Base-by-base conservation (phyloP, 2,329 filamentous ascomycete species). In the Monilinia laxa region DNA sequence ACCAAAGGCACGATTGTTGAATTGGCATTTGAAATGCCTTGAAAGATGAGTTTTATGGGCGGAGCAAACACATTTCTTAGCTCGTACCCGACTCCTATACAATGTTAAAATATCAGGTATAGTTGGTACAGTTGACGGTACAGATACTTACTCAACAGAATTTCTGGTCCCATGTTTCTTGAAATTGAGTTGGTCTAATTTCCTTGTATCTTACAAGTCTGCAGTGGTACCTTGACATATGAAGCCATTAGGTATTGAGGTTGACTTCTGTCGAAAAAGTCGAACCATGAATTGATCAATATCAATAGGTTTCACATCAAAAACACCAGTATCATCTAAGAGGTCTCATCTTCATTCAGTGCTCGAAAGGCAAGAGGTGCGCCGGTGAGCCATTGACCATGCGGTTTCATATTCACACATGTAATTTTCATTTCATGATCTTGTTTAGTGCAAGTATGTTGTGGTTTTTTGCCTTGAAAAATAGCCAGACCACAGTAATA, bases 121-220 rank as follows among this genome's bases (percentile, higher is more conserved):
- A 40, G 12, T 35, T 3, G 31, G 16, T 18, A 6, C 23, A 56
- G 35, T 23, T 9, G 1, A 10, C 2, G 1, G 3, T 4, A 4
- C 4, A 7, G 4, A 35, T 38, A 1, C 66, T 25, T 64, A 68
- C 53, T 31, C 18, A 31, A 47, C 18, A 20, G 64, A 42, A 11
- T n/a, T 59, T 0, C 56, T 65, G 25, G 68, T 64, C 4, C 64
- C 66, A 23, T 66, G 58, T 55, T 69, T 66, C 25, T 68, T 66
- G 20, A 55, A 67, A 31, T 42, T 69, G 20, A 59, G 45, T 16
- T 40, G 28, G 25, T 68, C 68, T 1, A 69, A 47, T 25, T 53
- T 58, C 4, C 56, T 25, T 10, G 16, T 53, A 51, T 68, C 6
- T 40, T 10, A 62, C 10, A 52, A 18, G 14, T 16, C 12, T 20